Evolutionary conservation across 2,329 filamentous ascomycete genomes (phyloP).

Genomic region (Stylonectria norvegica): DNA sequence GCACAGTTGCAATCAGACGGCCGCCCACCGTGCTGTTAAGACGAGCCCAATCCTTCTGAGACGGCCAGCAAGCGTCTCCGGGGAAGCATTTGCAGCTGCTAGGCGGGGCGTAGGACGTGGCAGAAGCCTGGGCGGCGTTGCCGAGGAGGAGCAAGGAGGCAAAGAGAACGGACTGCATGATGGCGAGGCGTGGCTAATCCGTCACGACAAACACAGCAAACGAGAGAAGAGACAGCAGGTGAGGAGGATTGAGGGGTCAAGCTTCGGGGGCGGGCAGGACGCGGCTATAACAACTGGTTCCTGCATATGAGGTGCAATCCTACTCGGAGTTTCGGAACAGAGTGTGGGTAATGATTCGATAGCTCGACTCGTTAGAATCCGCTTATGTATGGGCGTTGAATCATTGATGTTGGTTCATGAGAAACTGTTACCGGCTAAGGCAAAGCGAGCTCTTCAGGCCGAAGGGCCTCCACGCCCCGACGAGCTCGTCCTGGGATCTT

Average conservation of each 20-base stretch:
- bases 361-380: too few species aligned
- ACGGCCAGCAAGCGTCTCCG: slow-evolving; percentile 54
- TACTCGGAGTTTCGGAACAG: too few species aligned
- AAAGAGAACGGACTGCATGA: neutral
- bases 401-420: too few species aligned
- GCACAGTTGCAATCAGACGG: slow-evolving; percentile 49
- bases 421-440: too few species aligned
- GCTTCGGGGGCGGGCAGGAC: neutral
- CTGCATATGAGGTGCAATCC: too few species aligned
- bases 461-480: too few species aligned
- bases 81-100: slow-evolving; percentile 45
- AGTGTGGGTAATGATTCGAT: too few species aligned
- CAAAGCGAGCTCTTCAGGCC: too few species aligned
- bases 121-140: neutral
- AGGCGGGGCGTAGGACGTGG: neutral
- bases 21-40: slow-evolving; percentile 53
- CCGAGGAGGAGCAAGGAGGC: neutral
- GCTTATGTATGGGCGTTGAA: too few species aligned
- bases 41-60: slow-evolving; percentile 39
- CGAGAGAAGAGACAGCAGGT: neutral
- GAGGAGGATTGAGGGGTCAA: neutral
- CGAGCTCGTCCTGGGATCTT: too few species aligned
- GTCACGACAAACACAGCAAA: too few species aligned
- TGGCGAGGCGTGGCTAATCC: neutral
- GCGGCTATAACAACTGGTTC: neutral